These are phyloP conservation scores for Chenopodium suecicum DNA, from an alignment of 148 eudicot species.

Conservation along the genomic window DNA sequence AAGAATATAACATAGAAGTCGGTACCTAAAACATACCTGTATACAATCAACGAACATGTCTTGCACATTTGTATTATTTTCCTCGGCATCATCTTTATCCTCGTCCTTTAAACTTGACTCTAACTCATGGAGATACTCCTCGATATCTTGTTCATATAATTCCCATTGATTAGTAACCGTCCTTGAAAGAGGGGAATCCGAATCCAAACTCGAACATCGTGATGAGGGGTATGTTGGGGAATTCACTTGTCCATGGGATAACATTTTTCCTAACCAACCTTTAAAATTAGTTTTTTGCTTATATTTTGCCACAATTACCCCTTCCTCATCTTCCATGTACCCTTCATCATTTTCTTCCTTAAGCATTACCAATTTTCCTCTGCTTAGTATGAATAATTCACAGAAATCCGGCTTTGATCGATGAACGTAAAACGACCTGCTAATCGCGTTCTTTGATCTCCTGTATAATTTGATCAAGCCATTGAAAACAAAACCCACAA, in stretches of 20 bases:
- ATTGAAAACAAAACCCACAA: background rate
- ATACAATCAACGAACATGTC: conserved; percentile 28
- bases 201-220: conserved; percentile 26
- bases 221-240: conserved; percentile 25
- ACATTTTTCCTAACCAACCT: conserved; percentile 56
- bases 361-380: conserved; percentile 53
- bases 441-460: conserved; percentile 49
- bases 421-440: conserved; percentile 45
- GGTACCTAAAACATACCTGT: conserved; percentile 29
- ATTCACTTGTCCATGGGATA: conserved; percentile 24
- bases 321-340: conserved; percentile 53
- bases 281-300: conserved; percentile 41
- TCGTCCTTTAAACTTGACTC: conserved; percentile 23
- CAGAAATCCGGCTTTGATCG: conserved; percentile 66
- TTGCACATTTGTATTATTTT: conserved; percentile 31
- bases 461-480: conserved; percentile 28
- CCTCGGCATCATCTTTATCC: conserved; percentile 33
- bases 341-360: conserved; percentile 54
- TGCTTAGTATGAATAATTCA: conserved; percentile 45
- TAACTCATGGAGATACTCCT: conserved; percentile 56
- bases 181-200: conserved; percentile 28
- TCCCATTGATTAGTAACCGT: conserved; percentile 44
- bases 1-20: background rate
- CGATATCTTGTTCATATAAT: conserved; percentile 48
- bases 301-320: conserved; percentile 39